Percentiles rank a stretch among this genome's conserved stretches.
Conservation (phyloP, 1,284 basidiomycete species). For the Ustilago tritici region DNA sequence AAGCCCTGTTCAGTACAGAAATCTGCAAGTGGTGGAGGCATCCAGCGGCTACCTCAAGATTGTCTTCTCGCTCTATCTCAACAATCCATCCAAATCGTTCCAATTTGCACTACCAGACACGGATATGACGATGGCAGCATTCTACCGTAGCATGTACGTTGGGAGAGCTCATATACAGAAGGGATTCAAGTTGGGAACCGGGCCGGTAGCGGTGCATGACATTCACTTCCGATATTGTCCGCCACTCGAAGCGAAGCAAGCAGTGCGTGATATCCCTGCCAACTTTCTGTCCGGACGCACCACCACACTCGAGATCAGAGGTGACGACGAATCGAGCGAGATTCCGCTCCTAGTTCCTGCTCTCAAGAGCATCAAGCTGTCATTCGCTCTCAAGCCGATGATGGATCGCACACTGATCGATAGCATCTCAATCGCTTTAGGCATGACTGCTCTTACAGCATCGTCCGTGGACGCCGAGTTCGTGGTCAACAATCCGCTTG, state of each 20-base stretch:
- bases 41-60: conserved; percentile 50
- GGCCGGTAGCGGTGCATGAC: conserved; percentile 49
- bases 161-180: conserved; percentile 48
- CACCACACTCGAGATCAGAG: conserved; percentile 54
- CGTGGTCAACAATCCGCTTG: conserved; percentile 59
- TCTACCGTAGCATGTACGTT: conserved; percentile 47
- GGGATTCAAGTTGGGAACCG: conserved; percentile 40
- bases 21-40: conserved; percentile 51
- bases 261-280: conserved; percentile 51
- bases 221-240: conserved; percentile 59
- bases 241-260: conserved; percentile 24
- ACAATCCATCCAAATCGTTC: conserved; percentile 55
- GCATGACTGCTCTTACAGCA: conserved; percentile 55
- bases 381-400: conserved; percentile 58
- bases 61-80: conserved; percentile 53
- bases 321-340: conserved; percentile 54
- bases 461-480: conserved; percentile 54
- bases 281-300: conserved; percentile 56
- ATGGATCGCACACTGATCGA: conserved; percentile 57
- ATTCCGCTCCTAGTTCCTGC: conserved; percentile 49
- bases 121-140: conserved; percentile 55
- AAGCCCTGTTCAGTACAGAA: conserved; percentile 56
- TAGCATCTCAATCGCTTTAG: conserved; percentile 56
- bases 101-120: conserved; percentile 45
- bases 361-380: conserved; percentile 43